Evolutionary conservation across 2,329 filamentous ascomycete species (phyloP).

Genomic region (Talaromyces sp.): DNA sequence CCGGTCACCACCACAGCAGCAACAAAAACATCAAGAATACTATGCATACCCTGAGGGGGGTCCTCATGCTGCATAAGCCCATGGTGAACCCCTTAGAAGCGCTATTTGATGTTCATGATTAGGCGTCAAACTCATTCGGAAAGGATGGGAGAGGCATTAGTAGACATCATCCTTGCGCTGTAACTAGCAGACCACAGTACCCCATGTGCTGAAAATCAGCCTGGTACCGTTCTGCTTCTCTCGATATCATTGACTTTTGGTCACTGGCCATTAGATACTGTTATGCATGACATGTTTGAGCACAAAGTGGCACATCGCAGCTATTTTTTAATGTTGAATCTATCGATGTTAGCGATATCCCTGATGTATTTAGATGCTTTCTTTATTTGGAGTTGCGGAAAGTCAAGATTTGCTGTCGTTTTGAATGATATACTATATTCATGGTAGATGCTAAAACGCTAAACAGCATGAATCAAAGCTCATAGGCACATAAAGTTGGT

Average conservation of each 20-base stretch:
- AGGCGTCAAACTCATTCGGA: neutral
- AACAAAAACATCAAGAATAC: neutral
- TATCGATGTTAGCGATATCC: neutral
- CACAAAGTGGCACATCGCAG: neutral
- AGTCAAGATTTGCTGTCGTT: neutral
- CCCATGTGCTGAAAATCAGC: neutral
- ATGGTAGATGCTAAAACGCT: neutral
- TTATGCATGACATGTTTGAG: neutral
- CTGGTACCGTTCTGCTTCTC: no score
- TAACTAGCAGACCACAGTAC: neutral
- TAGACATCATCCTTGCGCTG: neutral
- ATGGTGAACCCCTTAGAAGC: neutral
- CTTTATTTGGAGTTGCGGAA: neutral
- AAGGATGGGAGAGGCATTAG: neutral
- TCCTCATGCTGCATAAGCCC: constrained; percentile 9
- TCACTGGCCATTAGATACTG: neutral
- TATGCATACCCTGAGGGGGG: neutral
- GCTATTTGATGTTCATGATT: no score
- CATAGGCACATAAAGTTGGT: neutral
- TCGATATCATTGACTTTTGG: no score
- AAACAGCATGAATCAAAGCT: neutral
- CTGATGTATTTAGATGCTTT: constrained; percentile 4
- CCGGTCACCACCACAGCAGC: neutral
- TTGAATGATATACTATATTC: neutral
- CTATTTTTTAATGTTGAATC: neutral